Conservation (phyloP, 495 filamentous ascomycete species). For the Aspergillus saccharolyticus region DNA sequence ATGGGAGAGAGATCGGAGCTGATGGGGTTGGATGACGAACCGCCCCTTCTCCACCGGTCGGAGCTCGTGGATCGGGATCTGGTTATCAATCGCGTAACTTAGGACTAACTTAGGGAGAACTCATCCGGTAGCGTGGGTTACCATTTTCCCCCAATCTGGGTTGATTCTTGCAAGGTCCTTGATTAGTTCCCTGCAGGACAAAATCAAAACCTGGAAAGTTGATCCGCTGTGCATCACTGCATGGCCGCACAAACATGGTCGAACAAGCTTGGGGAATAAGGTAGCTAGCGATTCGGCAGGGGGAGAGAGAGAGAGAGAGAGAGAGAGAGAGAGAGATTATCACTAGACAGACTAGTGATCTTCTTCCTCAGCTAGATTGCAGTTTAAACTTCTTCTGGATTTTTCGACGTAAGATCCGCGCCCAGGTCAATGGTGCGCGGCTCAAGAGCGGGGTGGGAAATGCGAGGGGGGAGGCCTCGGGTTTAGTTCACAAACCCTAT, state of each 20-base stretch:
- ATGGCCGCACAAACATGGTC: not conserved
- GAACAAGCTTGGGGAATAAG: not conserved
- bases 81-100: not conserved
- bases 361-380: not conserved
- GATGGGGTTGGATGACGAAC: not conserved
- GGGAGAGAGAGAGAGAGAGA: too few species aligned
- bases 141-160: too few species aligned
- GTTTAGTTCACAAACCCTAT: not conserved
- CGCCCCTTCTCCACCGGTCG: not conserved
- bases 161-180: too few species aligned
- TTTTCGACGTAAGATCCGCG: constrained; percentile 9
- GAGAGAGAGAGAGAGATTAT: too few species aligned
- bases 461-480: not conserved
- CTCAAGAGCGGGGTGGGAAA: constrained; percentile 10
- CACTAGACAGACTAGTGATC: not conserved
- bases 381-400: constrained; percentile 11
- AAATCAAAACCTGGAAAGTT: not conserved
- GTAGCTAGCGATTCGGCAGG: too few species aligned
- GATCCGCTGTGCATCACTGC: not conserved
- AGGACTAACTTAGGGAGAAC: not conserved
- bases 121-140: not conserved
- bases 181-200: too few species aligned
- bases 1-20: not conserved
- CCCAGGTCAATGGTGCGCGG: constrained; percentile 9
- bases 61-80: not conserved